Evolutionary conservation across 495 filamentous ascomycete genomes (phyloP), one percentile per base, ranked within the genome.

Genomic region (Aspergillus nidulans): DNA sequence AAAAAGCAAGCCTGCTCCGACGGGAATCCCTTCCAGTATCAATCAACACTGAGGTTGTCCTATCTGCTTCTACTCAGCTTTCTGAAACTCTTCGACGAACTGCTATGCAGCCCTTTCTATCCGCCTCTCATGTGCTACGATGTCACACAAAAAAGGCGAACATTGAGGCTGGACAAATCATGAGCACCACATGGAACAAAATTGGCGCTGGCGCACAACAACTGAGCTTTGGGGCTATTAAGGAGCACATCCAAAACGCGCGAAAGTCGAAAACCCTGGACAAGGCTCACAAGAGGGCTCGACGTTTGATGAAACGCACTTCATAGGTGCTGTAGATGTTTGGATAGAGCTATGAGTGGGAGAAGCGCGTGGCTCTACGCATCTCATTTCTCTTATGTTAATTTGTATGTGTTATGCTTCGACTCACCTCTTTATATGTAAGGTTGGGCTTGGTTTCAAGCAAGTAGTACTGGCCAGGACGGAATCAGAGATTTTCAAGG

Each of bases 221-320:
- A n/a, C 42, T 74, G 12, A 63, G 71, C 49, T 40, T 71, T 15
- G 48, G 38, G 16, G 49, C 52, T 5, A 51, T 73, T 63, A 62
- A 64, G 63, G 65, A 71, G 39, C 66, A 63, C 53, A 23, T 76
- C 18, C 72, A 64, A 34, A 67, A 66, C 48, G 62, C 59, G 6
- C 58, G 58, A 23, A 72, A 65, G 45, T 64, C 58, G 38, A 58
- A 64, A 32, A 55, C 70, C 19, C 57, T 78, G 49, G 66, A 63
- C 49, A 71, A 58, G 10, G 74, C 73, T 39, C 75, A 78, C 41
- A 64, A 63, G 50, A 64, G 64, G 39, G 75, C 73, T 19, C 69
- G 65, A 38, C 52, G 65, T 36, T 42, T 78, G 45, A 44, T 71
- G 53, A 64, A 56, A 45, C 56, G 62, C 28, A 52, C 53, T 9